A percentile compares a stretch with the other conserved stretches of the same genome.
Evolutionary conservation across 306 rosid genomes (phyloP).

Genomic region (Sophora flavescens): DNA sequence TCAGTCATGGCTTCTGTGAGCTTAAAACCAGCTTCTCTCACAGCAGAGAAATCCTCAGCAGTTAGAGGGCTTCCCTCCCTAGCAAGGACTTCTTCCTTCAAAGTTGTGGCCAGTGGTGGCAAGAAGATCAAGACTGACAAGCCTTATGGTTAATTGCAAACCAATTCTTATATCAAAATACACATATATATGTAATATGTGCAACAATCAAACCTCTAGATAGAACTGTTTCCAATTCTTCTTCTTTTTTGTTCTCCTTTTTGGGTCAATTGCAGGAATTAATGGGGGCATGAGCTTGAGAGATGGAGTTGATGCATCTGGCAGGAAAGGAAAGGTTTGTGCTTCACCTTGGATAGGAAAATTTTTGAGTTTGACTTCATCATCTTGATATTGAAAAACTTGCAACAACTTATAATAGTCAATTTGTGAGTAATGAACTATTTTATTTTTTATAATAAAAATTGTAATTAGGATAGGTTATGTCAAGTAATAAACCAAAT

Average conservation of each 20-base stretch:
- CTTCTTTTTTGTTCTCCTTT: background rate
- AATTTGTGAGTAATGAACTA: too few relatives aligned
- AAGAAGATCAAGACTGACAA: slow-evolving; percentile 84
- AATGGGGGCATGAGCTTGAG: slow-evolving; percentile 81
- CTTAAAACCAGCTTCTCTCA: slow-evolving; percentile 81
- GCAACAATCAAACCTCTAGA: background rate
- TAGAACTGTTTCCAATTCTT: background rate
- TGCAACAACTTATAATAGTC: background rate
- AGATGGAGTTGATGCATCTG: slow-evolving; percentile 80
- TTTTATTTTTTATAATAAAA: too few relatives aligned
- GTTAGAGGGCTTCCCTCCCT: slow-evolving; percentile 84
- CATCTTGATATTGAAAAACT: background rate
- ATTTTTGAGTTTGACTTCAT: background rate
- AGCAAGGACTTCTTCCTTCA: slow-evolving; percentile 73
- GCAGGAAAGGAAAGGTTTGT: slow-evolving; percentile 77
- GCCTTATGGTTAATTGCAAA: slow-evolving; percentile 70
- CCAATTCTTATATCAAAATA: background rate
- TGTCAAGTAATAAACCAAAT: too few relatives aligned
- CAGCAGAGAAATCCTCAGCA: slow-evolving; percentile 59
- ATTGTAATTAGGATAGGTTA: too few relatives aligned
- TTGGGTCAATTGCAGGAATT: slow-evolving; percentile 58
- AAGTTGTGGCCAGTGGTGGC: slow-evolving; percentile 73
- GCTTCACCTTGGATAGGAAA: background rate
- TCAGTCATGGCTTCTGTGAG: slow-evolving; percentile 88
- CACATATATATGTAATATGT: background rate